Conservation (phyloP, 139 green algal genomes). For the Spirogloea muscicola region DNA sequence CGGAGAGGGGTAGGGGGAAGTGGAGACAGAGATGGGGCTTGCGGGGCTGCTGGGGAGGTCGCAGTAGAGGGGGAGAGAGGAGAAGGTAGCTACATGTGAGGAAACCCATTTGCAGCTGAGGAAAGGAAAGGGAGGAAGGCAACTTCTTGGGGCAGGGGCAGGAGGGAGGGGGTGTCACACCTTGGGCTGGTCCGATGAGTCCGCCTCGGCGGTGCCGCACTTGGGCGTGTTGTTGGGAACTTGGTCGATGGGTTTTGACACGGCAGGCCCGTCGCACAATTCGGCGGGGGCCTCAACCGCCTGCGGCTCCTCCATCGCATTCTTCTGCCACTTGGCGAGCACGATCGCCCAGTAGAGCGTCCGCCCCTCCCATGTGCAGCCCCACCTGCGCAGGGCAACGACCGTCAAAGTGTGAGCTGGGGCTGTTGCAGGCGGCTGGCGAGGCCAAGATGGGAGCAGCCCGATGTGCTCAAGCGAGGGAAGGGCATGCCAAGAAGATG, state of each 20-base stretch:
- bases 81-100: too few species aligned
- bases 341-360: conserved; percentile 29
- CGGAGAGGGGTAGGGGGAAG: neutral
- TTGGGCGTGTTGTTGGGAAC: neutral
- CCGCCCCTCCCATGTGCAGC: conserved; percentile 23
- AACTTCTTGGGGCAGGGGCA: too few species aligned
- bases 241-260: neutral
- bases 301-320: conserved; percentile 16
- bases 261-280: neutral
- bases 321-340: conserved; percentile 13
- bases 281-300: neutral
- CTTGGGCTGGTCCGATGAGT: neutral
- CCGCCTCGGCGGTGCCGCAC: conserved; percentile 4
- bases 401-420: too few species aligned
- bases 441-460: neutral
- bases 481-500: too few species aligned
- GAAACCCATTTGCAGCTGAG: too few species aligned
- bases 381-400: conserved; percentile 11
- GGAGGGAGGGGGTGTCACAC: too few species aligned
- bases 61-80: neutral
- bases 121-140: too few species aligned
- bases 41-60: neutral
- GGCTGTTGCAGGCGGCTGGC: neutral
- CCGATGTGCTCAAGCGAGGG: too few species aligned
- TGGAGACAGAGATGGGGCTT: neutral